phyloP scores from a whole-genome alignment of 495 filamentous ascomycete genomes.

The Aspergillus taichungensis region DNA sequence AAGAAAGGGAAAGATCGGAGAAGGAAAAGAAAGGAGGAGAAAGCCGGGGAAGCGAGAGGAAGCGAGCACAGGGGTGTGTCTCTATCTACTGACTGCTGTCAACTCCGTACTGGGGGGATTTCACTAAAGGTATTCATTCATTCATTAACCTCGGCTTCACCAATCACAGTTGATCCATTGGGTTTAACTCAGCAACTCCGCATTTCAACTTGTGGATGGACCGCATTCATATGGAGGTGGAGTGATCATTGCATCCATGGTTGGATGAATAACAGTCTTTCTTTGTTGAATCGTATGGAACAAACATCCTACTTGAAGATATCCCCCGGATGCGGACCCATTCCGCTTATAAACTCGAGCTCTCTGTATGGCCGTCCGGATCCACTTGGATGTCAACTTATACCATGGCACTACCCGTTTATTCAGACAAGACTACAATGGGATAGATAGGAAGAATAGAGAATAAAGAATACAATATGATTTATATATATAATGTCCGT shows the following conservation, averaged over 20 bases:
- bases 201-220: slow-evolving; percentile 1
- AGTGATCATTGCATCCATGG: too few species aligned
- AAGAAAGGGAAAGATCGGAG: slow-evolving; percentile 9
- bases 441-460: not conserved
- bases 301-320: too few species aligned
- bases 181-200: slow-evolving; percentile 14
- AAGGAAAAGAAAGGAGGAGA: slow-evolving; percentile 3
- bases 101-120: too few species aligned
- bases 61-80: slow-evolving; percentile 11
- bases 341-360: too few species aligned
- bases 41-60: slow-evolving; percentile 1
- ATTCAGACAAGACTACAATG: too few species aligned
- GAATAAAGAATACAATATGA: not conserved
- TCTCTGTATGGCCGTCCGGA: too few species aligned
- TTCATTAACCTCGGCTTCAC: slow-evolving; percentile 1
- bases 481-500: slow-evolving; percentile 30
- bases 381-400: too few species aligned
- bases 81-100: not conserved
- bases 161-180: slow-evolving; percentile 12
- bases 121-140: too few species aligned
- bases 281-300: too few species aligned
- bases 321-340: too few species aligned
- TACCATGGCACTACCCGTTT: too few species aligned
- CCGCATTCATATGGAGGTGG: slow-evolving; percentile 2
- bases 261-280: too few species aligned